Evolutionary conservation across 768 basidiomycete genomes (phyloP), one percentile per base, ranked within the genome.

Genomic region (Tricholoma sp.): DNA sequence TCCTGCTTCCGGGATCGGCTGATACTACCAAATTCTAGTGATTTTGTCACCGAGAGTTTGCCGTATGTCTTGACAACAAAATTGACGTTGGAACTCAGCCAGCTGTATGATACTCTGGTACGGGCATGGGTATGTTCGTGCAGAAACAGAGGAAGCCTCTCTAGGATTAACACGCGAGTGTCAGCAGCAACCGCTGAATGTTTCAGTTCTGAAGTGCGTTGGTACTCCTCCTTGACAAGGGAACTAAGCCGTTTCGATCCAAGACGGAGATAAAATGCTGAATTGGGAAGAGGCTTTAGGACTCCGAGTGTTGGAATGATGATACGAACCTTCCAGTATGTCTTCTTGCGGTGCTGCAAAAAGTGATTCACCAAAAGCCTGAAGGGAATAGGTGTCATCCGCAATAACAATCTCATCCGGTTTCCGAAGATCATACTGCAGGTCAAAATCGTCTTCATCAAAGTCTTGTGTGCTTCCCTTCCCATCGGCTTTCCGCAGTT

Each of bases 311-410:
- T 35, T 16, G 45, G 4, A 32, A 27, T 2, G n/a, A 37, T 27
- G 8, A 7, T 14, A 21, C 60, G 12, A 60, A 91, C 86, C 80
- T 83, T 98, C 96, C 10, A 98, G 76, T 7, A 92, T 77, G 63
- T 96, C 93, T 68, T 98, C 95, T 70, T 96, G 91, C 0, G 91
- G 89, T 8, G 89, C 91, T 2, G 81, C 82, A 66, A 86, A 91
- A 14, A 96, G 74, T 2, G 80, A 79, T 46, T 86, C 84, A 4
- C 86, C 85, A 66, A 97, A 97, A 11, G 87, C 76, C 59, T 91
- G 87, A 63, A 87, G 83, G 4, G 86, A 76, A 51, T 90, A 88
- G 9, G 85, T 86, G 66, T 97, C 93, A 67, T 99, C 95, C 3
- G 90, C 89, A 49, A 97, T 81, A 24, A 91, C 82, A 7, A 94